These are phyloP conservation scores for Auricularia heimuer DNA, from an alignment of 768 basidiomycete species.

Conservation along the genomic window DNA sequence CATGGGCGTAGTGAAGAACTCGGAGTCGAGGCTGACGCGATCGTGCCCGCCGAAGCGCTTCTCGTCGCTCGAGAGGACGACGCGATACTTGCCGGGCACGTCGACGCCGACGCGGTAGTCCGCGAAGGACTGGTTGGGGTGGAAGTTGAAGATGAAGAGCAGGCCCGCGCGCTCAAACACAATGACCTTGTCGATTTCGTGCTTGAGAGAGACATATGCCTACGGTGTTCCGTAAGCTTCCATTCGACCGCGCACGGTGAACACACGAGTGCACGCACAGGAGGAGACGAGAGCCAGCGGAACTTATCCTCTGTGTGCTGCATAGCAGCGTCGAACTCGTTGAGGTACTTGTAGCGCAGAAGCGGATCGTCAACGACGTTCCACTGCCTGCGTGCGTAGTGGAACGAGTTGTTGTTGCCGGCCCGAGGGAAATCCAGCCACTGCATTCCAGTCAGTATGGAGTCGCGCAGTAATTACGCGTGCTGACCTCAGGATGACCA, in stretches of 20 bases:
- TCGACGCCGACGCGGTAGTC: constrained; percentile 94
- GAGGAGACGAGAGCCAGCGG: constrained; percentile 75
- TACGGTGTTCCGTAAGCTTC: constrained; percentile 20
- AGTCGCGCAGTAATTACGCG: constrained; percentile 1
- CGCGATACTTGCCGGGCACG: constrained; percentile 70
- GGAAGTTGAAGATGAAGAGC: constrained; percentile 96
- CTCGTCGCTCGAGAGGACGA: constrained; percentile 79
- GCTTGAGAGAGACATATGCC: constrained; percentile 90
- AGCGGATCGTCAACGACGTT: constrained; percentile 79
- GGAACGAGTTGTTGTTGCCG: constrained; percentile 93
- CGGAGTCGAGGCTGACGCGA: constrained; percentile 53
- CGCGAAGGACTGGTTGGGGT: constrained; percentile 79
- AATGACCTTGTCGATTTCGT: constrained; percentile 87
- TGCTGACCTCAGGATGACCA: constrained; percentile 83
- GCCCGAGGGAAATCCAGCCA: constrained; percentile 99
- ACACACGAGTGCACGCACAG: constrained; percentile 33
- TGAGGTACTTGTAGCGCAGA: constrained; percentile 88
- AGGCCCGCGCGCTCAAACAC: constrained; percentile 91
- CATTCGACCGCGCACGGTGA: neutral
- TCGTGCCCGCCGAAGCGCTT: constrained; percentile 83
- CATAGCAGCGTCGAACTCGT: constrained; percentile 90
- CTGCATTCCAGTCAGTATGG: constrained; percentile 25
- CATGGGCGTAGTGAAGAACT: constrained; percentile 72
- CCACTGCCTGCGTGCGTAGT: constrained; percentile 95
- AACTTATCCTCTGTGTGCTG: constrained; percentile 73